Percentiles rank a stretch among this genome's conserved stretches.
Conservation (phyloP, 352 stramenopile species). For the Phytophthora megakarya region DNA sequence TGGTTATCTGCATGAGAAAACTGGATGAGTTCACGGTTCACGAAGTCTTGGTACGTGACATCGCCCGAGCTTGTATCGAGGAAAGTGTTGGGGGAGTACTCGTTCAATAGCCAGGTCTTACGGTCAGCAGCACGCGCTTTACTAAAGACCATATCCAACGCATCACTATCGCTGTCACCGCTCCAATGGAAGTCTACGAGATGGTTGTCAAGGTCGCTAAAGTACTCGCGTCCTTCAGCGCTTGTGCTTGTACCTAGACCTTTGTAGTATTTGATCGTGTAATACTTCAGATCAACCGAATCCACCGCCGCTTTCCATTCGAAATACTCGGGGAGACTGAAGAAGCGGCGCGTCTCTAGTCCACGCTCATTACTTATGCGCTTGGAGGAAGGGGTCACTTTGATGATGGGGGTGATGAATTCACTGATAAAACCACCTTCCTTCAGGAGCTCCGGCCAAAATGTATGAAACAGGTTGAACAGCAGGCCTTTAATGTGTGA, state of each 20-base stretch:
- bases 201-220: slow-evolving; percentile 95
- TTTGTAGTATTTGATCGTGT: slow-evolving; percentile 99
- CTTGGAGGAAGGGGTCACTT: slow-evolving; percentile 81
- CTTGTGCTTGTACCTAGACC: slow-evolving; percentile 98
- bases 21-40: slow-evolving; percentile 99
- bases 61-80: slow-evolving; percentile 92
- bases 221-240: slow-evolving; percentile 98
- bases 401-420: slow-evolving; percentile 99
- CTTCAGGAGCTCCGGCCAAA: slow-evolving; percentile 97
- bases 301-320: slow-evolving; percentile 89
- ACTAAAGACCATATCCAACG: slow-evolving; percentile 99
- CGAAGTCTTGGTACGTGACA: slow-evolving; percentile 96
- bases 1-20: slow-evolving; percentile 98
- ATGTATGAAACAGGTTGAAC: slow-evolving; percentile 99
- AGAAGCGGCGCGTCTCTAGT: slow-evolving; percentile 91
- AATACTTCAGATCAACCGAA: slow-evolving; percentile 81
- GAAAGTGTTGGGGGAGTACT: slow-evolving; percentile 89
- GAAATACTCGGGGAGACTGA: slow-evolving; percentile 97
- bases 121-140: slow-evolving; percentile 96
- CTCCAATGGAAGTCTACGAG: slow-evolving; percentile 91
- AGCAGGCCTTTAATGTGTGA: slow-evolving; percentile 99
- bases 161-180: slow-evolving; percentile 80
- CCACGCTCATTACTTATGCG: slow-evolving; percentile 65
- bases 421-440: slow-evolving; percentile 96
- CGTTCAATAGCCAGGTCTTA: slow-evolving; percentile 95